Percentiles rank a stretch among this genome's conserved stretches.
phyloP scores from a whole-genome alignment of 352 stramenopile species.

The Phytopythium litorale region DNA sequence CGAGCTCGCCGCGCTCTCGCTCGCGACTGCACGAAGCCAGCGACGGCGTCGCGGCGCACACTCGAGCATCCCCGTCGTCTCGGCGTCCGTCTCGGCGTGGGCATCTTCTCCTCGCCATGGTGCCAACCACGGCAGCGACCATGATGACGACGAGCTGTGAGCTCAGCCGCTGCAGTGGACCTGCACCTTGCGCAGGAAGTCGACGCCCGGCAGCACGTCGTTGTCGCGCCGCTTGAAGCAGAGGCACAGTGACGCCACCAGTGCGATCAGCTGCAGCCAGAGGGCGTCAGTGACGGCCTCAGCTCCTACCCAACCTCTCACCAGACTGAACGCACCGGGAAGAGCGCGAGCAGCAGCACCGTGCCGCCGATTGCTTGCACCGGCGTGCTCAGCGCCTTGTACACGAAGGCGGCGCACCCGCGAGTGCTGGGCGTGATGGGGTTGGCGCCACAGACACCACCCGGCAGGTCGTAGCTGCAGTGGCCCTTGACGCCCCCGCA shows the following conservation, averaged over 20 bases:
- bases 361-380: conserved; percentile 39
- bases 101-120: not conserved
- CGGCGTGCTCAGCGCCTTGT: conserved; percentile 27
- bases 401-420: conserved; percentile 54
- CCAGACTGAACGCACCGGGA: conserved; percentile 34
- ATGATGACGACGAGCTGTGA: not conserved
- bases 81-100: not conserved
- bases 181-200: conserved; percentile 53
- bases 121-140: not conserved
- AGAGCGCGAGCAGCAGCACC: conserved; percentile 32
- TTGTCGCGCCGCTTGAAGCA: conserved; percentile 72
- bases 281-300: not conserved
- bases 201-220: conserved; percentile 54
- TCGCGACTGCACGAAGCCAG: not conserved
- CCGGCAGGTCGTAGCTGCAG: conserved; percentile 64
- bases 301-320: not conserved
- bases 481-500: conserved; percentile 27
- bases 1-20: conserved; percentile 13
- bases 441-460: conserved; percentile 55
- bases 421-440: conserved; percentile 39
- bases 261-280: conserved; percentile 26
- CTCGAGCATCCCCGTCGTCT: not conserved
- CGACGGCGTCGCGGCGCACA: not conserved
- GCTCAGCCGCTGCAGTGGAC: conserved; percentile 32
- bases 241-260: conserved; percentile 49